These are phyloP conservation scores for Calonectria montana DNA, from an alignment of 2,329 filamentous ascomycete genomes.

Conservation along the genomic window DNA sequence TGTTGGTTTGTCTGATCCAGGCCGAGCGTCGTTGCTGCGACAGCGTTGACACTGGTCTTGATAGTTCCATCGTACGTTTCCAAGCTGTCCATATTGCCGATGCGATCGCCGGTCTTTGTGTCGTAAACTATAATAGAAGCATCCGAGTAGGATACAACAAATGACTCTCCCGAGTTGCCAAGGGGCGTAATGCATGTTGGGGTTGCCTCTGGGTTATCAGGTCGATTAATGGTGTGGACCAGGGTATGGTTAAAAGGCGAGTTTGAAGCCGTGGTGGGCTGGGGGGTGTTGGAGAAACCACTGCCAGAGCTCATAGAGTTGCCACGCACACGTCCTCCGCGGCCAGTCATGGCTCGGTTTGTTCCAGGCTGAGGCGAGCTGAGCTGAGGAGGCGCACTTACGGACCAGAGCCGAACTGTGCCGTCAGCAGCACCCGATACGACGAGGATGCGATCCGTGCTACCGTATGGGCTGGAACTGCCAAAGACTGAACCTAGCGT, in stretches of 20 bases:
- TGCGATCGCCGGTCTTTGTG: conserved; percentile 89
- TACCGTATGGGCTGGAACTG: conserved; percentile 78
- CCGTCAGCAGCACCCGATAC: conserved; percentile 93
- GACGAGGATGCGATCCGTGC: conserved; percentile 87
- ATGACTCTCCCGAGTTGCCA: conserved; percentile 84
- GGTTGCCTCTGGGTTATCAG: conserved; percentile 73
- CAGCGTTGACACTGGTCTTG: conserved; percentile 86
- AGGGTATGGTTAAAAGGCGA: conserved; percentile 91
- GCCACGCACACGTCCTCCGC: conserved; percentile 81
- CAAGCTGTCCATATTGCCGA: conserved; percentile 90
- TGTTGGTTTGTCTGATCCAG: conserved; percentile 76
- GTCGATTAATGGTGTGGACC: conserved; percentile 84
- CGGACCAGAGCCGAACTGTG: conserved; percentile 91
- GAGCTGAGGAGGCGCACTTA: conserved; percentile 88
- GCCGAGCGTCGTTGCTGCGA: conserved; percentile 87
- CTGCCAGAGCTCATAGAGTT: conserved; percentile 96
- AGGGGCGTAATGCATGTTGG: conserved; percentile 95
- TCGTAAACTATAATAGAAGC: conserved; percentile 93
- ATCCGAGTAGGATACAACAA: conserved; percentile 93
- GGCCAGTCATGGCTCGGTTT: conserved; percentile 65
- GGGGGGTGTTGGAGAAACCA: conserved; percentile 89
- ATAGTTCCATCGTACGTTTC: conserved; percentile 92
- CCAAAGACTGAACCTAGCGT: conserved; percentile 86
- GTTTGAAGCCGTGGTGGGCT: conserved; percentile 85
- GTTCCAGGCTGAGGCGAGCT: conserved; percentile 81